Evolutionary conservation across 148 eudicot genomes (phyloP).

Genomic region (Limonium bicolor): DNA sequence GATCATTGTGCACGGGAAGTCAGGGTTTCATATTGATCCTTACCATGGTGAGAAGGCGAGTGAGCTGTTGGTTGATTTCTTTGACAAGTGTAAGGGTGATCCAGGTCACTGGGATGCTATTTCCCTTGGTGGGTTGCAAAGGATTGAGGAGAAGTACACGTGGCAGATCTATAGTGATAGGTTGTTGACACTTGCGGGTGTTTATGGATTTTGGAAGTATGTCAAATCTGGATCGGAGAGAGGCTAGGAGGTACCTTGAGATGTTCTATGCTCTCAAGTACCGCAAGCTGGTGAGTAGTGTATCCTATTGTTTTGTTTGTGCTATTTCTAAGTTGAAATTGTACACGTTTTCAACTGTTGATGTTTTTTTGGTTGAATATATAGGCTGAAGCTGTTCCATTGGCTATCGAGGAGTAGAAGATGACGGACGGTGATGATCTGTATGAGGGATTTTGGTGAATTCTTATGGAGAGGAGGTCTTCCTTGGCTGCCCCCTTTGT

Average conservation of each 20-base stretch:
- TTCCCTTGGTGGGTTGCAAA: conserved; percentile 65
- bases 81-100: conserved; percentile 48
- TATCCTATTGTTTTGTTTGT: not conserved
- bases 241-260: conserved; percentile 85
- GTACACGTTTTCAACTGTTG: not conserved
- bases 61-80: conserved; percentile 71
- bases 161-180: conserved; percentile 94
- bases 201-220: conserved; percentile 95
- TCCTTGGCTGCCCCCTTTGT: too few relatives aligned
- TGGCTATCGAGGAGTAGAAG: conserved; percentile 43
- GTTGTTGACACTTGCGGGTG: conserved; percentile 83
- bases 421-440: too few relatives aligned
- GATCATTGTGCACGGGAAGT: conserved; percentile 83
- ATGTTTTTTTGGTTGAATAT: conserved; percentile 1
- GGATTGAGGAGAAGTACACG: conserved; percentile 91
- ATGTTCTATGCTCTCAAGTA: conserved; percentile 95
- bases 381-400: conserved; percentile 89
- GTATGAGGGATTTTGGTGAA: too few relatives aligned
- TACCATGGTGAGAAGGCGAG: conserved; percentile 89
- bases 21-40: conserved; percentile 94
- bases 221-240: conserved; percentile 81
- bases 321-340: not conserved
- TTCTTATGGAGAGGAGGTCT: too few relatives aligned
- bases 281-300: conserved; percentile 53
- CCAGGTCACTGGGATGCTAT: conserved; percentile 78